phyloP scores from a whole-genome alignment of 257 asterid species.

The Lantana camara region DNA sequence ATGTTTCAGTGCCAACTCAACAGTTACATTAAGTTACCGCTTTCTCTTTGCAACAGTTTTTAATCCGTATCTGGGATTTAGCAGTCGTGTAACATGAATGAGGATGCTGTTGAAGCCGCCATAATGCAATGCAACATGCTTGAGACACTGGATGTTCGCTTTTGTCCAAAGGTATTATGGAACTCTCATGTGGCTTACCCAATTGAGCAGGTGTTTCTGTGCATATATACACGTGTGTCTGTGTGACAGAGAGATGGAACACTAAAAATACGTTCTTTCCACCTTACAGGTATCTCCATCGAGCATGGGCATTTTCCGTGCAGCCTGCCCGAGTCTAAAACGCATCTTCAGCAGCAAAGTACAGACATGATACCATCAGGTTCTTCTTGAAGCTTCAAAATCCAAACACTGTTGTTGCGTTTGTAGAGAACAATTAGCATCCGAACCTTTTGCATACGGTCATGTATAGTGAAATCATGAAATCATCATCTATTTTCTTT shows the following conservation, averaged over 20 bases:
- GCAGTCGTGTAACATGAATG: conserved; percentile 72
- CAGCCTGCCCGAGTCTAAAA: conserved; percentile 69
- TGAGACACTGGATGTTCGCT: conserved; percentile 89
- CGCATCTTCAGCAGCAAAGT: conserved; percentile 68
- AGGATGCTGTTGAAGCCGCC: conserved; percentile 71
- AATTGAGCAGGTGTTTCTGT: background rate
- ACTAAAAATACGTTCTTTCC: background rate
- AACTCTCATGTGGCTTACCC: background rate
- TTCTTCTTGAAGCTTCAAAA: background rate
- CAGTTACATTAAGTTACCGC: too few relatives aligned
- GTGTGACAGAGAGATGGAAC: too few relatives aligned
- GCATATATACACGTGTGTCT: too few relatives aligned
- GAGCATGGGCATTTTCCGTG: conserved; percentile 57
- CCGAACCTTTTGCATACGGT: background rate
- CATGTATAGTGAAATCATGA: conserved; percentile 16
- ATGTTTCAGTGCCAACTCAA: conserved; percentile 5
- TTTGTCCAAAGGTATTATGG: conserved; percentile 66
- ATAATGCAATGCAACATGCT: conserved; percentile 59
- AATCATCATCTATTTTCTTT: too few relatives aligned
- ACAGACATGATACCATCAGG: conserved; percentile 34
- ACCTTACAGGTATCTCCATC: conserved; percentile 50
- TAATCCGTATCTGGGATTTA: background rate
- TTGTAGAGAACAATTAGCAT: conserved; percentile 1
- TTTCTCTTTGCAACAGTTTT: too few relatives aligned
- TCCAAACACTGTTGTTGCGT: conserved; percentile 3